These are phyloP conservation scores for Ophiocordyceps unilateralis DNA, from an alignment of 2,329 filamentous ascomycete species.

Conservation along the genomic window DNA sequence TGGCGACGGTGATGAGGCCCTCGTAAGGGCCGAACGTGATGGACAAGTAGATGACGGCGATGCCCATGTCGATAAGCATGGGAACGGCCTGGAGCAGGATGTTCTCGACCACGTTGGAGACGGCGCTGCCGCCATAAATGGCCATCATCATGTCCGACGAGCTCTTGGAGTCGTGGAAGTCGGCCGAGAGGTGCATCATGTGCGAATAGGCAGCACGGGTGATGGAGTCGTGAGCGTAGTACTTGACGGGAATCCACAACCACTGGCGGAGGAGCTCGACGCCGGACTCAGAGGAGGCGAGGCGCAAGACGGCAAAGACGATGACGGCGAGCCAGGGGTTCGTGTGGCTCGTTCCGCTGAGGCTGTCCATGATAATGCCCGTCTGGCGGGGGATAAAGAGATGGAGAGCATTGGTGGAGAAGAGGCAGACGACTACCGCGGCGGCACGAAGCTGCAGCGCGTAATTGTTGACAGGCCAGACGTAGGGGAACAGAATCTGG, in stretches of 20 bases:
- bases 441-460: conserved; percentile 50
- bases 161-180: conserved; percentile 44
- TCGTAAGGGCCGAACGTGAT: conserved; percentile 42
- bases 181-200: conserved; percentile 41
- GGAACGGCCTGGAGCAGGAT: conserved; percentile 40
- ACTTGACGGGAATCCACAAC: conserved; percentile 41
- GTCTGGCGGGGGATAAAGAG: conserved; percentile 67
- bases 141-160: conserved; percentile 40
- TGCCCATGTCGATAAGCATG: conserved; percentile 40
- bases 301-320: conserved; percentile 31
- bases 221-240: conserved; percentile 35
- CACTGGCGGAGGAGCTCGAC: conserved; percentile 34
- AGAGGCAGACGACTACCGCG: conserved; percentile 48
- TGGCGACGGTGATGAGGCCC: conserved; percentile 42
- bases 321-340: conserved; percentile 35
- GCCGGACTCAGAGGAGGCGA: conserved; percentile 37
- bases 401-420: conserved; percentile 56
- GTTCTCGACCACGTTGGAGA: conserved; percentile 39
- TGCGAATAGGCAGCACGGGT: conserved; percentile 39
- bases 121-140: conserved; percentile 33
- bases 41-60: conserved; percentile 43
- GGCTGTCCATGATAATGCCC: conserved; percentile 57
- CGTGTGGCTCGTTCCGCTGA: conserved; percentile 31
- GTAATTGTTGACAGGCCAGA: conserved; percentile 56
- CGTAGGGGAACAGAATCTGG: conserved; percentile 57